These are phyloP conservation scores for Wakefieldia striispora DNA, from an alignment of 768 basidiomycete species.

Conservation along the genomic window DNA sequence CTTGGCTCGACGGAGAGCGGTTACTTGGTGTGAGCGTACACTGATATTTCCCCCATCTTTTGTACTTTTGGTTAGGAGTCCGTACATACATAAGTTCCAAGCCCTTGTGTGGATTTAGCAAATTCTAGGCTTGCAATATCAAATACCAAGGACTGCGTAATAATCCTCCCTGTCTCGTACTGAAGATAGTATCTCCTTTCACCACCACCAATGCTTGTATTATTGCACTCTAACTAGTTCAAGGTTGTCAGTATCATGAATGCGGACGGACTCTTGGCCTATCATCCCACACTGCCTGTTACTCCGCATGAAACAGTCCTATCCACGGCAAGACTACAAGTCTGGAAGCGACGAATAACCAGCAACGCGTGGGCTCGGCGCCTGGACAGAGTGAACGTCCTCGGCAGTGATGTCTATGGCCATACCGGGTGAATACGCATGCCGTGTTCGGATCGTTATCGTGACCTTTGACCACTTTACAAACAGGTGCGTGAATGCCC, in stretches of 20 bases:
- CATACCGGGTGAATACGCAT: slow-evolving; percentile 63
- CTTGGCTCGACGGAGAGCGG: slow-evolving; percentile 11
- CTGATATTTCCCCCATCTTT: neutral
- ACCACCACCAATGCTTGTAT: neutral
- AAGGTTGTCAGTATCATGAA: slow-evolving; percentile 13
- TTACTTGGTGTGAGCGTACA: no score
- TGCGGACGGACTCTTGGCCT: neutral
- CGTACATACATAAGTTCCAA: no score
- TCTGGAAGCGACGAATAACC: slow-evolving; percentile 20
- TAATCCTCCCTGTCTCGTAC: no score
- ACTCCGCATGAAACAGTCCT: slow-evolving; percentile 5
- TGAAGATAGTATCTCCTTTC: neutral
- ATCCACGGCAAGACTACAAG: slow-evolving; percentile 24
- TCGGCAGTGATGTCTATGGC: slow-evolving; percentile 58
- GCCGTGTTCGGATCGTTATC: neutral
- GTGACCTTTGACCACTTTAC: neutral
- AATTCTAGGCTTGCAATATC: no score
- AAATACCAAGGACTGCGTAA: no score
- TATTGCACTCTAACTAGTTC: neutral
- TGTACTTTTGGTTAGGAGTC: neutral
- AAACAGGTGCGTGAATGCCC: slow-evolving; percentile 70
- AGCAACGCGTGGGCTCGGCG: slow-evolving; percentile 29
- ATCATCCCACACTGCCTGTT: slow-evolving; percentile 3
- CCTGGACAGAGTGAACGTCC: slow-evolving; percentile 68
- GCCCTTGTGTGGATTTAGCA: no score